Conservation (phyloP, 2,329 filamentous ascomycete genomes). For the Neofusicoccum kwambonambiense region DNA sequence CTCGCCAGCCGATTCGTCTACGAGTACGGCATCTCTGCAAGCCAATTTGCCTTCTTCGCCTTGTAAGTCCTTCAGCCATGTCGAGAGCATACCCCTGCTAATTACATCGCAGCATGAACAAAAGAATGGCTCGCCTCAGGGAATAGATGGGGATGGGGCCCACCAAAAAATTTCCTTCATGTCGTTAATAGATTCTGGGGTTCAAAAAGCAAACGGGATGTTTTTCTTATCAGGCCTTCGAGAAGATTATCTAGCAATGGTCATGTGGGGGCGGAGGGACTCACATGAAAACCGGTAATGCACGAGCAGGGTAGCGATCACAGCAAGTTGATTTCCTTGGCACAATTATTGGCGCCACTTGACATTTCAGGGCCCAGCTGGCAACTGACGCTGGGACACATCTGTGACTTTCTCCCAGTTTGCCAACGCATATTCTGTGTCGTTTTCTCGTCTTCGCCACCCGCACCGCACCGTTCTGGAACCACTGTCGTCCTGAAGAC, state of each 20-base stretch:
- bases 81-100: neutral
- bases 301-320: neutral
- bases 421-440: neutral
- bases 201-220: neutral
- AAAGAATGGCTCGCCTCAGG: slow-evolving; percentile 16
- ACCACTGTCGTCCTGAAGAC: too few relatives aligned
- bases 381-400: neutral
- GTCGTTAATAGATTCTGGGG: neutral
- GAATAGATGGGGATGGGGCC: neutral
- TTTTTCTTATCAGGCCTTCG: neutral
- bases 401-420: neutral
- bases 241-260: neutral
- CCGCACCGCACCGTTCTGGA: too few relatives aligned
- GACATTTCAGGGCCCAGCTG: neutral
- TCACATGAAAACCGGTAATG: neutral
- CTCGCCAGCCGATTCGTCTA: slow-evolving; percentile 95
- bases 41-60: slow-evolving; percentile 97
- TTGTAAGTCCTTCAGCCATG: slow-evolving; percentile 48
- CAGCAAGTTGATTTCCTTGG: neutral
- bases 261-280: neutral
- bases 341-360: neutral
- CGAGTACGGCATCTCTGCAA: slow-evolving; percentile 86
- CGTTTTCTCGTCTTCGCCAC: too few relatives aligned
- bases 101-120: slow-evolving; percentile 1
- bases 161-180: neutral